phyloP scores from a whole-genome alignment of 2,329 filamentous ascomycete species.

The Fusarium dimerum region DNA sequence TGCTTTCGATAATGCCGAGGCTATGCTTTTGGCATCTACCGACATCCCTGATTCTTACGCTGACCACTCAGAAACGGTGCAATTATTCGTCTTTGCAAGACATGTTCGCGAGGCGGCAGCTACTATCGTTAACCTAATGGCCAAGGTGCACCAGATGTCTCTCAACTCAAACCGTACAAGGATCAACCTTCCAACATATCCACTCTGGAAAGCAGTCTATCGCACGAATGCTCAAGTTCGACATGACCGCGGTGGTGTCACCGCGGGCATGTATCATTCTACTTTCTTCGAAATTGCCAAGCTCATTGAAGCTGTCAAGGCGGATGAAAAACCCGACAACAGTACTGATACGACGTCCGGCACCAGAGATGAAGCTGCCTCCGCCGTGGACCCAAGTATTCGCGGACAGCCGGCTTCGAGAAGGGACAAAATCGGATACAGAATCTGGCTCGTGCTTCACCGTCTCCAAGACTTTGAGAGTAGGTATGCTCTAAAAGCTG shows the following conservation, averaged over 20 bases:
- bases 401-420: slow-evolving; percentile 35
- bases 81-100: slow-evolving; percentile 56
- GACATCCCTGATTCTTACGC: slow-evolving; percentile 47
- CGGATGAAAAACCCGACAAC: slow-evolving; percentile 34
- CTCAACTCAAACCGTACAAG: slow-evolving; percentile 40
- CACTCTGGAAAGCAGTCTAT: slow-evolving; percentile 53
- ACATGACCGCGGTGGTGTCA: slow-evolving; percentile 60
- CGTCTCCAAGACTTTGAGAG: slow-evolving; percentile 59
- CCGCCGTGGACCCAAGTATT: slow-evolving; percentile 42
- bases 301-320: slow-evolving; percentile 45
- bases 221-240: slow-evolving; percentile 58
- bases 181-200: slow-evolving; percentile 54
- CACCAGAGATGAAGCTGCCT: slow-evolving; percentile 35
- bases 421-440: slow-evolving; percentile 44
- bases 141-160: slow-evolving; percentile 51
- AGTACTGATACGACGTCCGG: slow-evolving; percentile 21
- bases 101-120: slow-evolving; percentile 54
- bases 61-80: slow-evolving; percentile 50
- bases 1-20: slow-evolving; percentile 49
- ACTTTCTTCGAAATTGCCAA: slow-evolving; percentile 47
- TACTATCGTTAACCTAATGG: slow-evolving; percentile 47
- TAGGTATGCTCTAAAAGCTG: slow-evolving; percentile 58
- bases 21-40: slow-evolving; percentile 46
- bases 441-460: slow-evolving; percentile 51
- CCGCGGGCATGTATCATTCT: slow-evolving; percentile 51